phyloP scores from a whole-genome alignment of 129 eudicot genomes.

The Flaveria brownii region DNA sequence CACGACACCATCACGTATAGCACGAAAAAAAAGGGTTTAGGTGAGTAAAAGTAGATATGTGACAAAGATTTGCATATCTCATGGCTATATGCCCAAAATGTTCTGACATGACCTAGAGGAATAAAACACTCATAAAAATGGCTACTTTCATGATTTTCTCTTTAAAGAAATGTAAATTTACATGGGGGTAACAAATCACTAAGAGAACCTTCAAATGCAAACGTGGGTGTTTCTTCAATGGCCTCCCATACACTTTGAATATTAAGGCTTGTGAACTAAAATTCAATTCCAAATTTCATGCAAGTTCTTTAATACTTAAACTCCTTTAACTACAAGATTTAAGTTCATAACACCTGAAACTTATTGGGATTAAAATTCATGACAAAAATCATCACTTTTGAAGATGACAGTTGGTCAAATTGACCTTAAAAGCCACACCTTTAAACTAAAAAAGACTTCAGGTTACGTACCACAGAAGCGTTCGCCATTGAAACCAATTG shows the following conservation, averaged over 20 bases:
- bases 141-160: neutral
- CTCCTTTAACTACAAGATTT: no score
- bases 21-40: neutral
- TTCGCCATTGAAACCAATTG: slow-evolving; percentile 63
- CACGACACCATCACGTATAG: neutral
- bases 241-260: no score
- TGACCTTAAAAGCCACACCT: neutral
- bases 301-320: no score
- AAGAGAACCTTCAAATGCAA: no score
- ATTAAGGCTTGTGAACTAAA: no score
- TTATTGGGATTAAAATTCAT: no score
- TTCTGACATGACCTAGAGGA: neutral
- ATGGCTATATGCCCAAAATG: neutral
- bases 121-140: neutral
- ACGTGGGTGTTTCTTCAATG: no score
- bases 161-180: neutral
- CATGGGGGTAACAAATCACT: neutral
- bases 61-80: neutral
- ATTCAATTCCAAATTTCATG: no score
- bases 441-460: neutral
- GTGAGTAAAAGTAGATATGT: neutral
- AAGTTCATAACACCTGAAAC: no score
- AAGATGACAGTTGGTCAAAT: no score
- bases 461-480: slow-evolving; percentile 70
- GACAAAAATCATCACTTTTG: no score